These are phyloP conservation scores for Fragaria nilgerrensis DNA, from an alignment of 306 rosid species.

Conservation along the genomic window DNA sequence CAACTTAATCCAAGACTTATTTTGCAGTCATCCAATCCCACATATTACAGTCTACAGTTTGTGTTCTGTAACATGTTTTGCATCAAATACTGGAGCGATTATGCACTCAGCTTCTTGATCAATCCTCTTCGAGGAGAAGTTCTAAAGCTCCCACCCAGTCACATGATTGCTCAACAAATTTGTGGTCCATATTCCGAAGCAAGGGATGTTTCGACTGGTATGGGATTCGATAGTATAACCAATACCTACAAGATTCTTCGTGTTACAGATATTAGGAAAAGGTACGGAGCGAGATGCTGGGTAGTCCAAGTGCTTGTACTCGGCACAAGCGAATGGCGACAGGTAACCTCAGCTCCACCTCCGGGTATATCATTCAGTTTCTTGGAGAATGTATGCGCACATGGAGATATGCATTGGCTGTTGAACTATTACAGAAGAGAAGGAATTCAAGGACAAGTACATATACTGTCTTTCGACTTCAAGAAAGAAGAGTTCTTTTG, in stretches of 20 bases:
- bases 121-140: not conserved
- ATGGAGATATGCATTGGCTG: slow-evolving; percentile 5
- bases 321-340: not conserved
- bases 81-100: not conserved
- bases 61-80: not conserved
- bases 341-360: not conserved
- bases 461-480: not conserved
- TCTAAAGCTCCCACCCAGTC: slow-evolving; percentile 4
- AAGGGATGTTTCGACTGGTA: not conserved
- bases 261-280: not conserved
- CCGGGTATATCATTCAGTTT: not conserved
- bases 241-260: not conserved
- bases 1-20: not conserved
- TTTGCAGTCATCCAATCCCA: not conserved
- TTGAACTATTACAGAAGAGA: not conserved
- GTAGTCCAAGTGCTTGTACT: not conserved
- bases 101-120: not conserved
- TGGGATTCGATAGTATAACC: not conserved
- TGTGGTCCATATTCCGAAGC: not conserved
- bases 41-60: not conserved
- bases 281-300: not conserved
- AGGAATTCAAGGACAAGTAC: not conserved
- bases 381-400: not conserved
- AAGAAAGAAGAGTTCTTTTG: not conserved
- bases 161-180: too few relatives aligned